phyloP scores from a whole-genome alignment of 78 protist species.

The Dictyostelium capitatum region DNA sequence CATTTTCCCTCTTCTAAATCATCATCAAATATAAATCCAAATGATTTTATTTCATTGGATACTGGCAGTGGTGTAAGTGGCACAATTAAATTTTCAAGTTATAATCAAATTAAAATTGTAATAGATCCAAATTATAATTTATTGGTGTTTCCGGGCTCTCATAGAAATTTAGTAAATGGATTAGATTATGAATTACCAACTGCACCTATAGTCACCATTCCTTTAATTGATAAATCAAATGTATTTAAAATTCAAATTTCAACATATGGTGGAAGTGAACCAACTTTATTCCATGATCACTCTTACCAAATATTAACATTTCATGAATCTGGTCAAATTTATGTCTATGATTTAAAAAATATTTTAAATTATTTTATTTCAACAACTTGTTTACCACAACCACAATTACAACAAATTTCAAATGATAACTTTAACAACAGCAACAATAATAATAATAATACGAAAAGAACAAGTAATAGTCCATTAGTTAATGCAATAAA shows the following conservation, averaged over 20 bases:
- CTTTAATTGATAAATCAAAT: slow-evolving; percentile 24
- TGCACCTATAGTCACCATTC: slow-evolving; percentile 8
- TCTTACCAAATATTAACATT: slow-evolving; percentile 24
- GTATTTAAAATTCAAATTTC: background rate
- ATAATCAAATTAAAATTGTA: background rate
- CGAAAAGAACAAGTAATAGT: background rate
- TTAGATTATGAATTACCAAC: background rate
- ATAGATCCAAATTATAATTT: background rate
- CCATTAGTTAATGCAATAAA: background rate
- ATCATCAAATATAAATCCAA: background rate
- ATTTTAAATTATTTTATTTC: background rate
- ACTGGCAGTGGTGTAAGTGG: no score
- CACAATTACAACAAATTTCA: background rate
- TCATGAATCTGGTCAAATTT: slow-evolving; percentile 23
- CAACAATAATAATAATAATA: background rate
- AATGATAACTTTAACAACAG: background rate
- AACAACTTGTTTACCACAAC: background rate
- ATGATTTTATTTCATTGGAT: background rate
- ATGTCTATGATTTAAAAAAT: slow-evolving; percentile 23
- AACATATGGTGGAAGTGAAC: slow-evolving; percentile 59
- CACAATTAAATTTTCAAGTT: background rate
- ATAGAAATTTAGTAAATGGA: background rate
- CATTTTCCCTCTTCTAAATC: slow-evolving; percentile 5
- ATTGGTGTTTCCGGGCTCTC: background rate
- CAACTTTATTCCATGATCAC: background rate